A percentile compares a stretch with the other conserved stretches of the same genome.
phyloP scores from a whole-genome alignment of 1,139 yeast species.

The Suhomyces bokatorum region DNA sequence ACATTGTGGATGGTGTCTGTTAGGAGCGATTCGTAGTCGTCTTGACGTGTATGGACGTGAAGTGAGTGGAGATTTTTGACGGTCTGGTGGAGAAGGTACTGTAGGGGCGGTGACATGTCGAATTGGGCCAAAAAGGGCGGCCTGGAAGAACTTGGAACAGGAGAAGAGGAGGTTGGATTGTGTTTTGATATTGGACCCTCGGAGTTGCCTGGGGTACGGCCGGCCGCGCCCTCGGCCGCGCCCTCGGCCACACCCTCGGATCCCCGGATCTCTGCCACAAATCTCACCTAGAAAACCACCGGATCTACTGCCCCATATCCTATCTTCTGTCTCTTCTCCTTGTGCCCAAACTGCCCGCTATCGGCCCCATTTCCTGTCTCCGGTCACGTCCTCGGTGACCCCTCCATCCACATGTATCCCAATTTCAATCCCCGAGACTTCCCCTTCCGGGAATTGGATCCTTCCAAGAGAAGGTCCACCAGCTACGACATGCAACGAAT shows the following conservation, averaged over 20 bases:
- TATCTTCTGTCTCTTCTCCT: no score
- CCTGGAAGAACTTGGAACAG: background rate
- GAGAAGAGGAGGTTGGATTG: no score
- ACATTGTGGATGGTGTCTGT: slow-evolving; percentile 17
- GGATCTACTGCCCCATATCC: background rate
- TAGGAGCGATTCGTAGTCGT: slow-evolving; percentile 21
- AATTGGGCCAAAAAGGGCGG: background rate
- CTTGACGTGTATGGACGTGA: slow-evolving; percentile 15
- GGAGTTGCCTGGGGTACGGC: background rate
- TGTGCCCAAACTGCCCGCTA: no score
- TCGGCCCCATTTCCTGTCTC: background rate
- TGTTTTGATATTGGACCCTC: slow-evolving; percentile 5
- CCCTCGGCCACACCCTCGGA: slow-evolving; percentile 1
- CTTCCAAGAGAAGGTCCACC: slow-evolving; percentile 26
- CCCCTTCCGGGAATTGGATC: background rate
- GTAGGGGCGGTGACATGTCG: slow-evolving; percentile 1
- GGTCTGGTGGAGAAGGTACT: slow-evolving; percentile 24
- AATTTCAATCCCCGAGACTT: background rate
- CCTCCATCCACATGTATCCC: background rate
- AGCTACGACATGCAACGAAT: slow-evolving; percentile 35
- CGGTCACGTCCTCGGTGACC: background rate
- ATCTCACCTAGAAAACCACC: background rate
- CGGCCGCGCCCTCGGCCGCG: background rate
- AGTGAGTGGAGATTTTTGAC: slow-evolving; percentile 26
- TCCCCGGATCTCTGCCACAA: no score